Base-by-base conservation (phyloP, 345 rosid species). In the Lagerstroemia speciosa region DNA sequence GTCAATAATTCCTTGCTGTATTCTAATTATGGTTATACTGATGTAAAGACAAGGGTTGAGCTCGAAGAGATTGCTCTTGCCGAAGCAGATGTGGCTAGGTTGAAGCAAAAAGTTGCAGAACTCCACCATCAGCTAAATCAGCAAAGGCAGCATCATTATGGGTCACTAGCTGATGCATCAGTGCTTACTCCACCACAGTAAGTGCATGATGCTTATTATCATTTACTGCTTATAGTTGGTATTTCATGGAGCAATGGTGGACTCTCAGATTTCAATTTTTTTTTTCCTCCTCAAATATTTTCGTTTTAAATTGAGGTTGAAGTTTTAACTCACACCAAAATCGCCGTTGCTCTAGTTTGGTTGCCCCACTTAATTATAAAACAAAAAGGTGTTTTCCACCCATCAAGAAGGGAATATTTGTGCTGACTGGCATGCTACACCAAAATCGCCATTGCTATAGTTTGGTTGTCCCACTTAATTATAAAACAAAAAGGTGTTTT, bases 1-100 rank as follows among this genome's bases (percentile, higher is more conserved):
- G 27, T 43, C 65, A 16, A 63, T 52, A 31, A 14, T 66, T 7
- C 67, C 50, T 14, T 55, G 48, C 69, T 38, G 55, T 24, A 73
- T 65, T 76, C 30, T 58, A 66, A 80, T 81, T 64, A 77, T 68
- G 69, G 68, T 63, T 75, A 31, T 69, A 71, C 78, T 75, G 73
- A 77, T 84, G 72, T 82, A 83, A 80, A 94, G 99, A 94, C 99
- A 67, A 89, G 91, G 88, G 96, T 92, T 32, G 99, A 94, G 87
- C 98, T 94, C 40, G 98, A 94, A 86, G 99, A 94, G 86, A 94
- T 94, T 78, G 98, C 99, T 79, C 92, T 91, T 74, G 99, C 99
- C 55, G 99, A 94, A 86, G 98, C 95, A 36, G 98, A 94, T 81
- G 99, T 94, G 74, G 97, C 98, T 76, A 87, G 98, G 80, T 81